Percentiles rank a stretch among this genome's conserved stretches.
These are phyloP conservation scores for Ordospora colligata DNA, from an alignment of 371 early-diverging fungal genomes.

Conservation along the genomic window DNA sequence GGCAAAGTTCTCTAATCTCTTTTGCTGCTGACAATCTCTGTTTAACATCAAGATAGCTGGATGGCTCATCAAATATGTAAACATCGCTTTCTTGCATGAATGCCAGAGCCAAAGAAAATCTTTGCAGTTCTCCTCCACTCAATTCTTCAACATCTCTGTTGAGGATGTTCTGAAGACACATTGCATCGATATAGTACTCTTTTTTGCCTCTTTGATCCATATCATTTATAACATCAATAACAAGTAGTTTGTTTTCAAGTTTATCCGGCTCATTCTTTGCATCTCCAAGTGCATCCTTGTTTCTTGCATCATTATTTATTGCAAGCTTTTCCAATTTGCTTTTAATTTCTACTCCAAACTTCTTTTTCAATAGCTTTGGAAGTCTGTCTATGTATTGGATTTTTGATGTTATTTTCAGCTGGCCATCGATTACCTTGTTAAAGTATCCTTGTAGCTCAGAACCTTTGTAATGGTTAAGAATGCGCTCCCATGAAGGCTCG, in stretches of 20 bases:
- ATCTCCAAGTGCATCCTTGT: neutral
- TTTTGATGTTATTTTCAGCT: conserved; percentile 71
- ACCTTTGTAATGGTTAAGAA: conserved; percentile 89
- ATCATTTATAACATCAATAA: conserved; percentile 67
- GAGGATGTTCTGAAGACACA: conserved; percentile 73
- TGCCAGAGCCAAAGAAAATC: conserved; percentile 85
- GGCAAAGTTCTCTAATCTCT: conserved; percentile 76
- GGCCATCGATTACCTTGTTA: conserved; percentile 74
- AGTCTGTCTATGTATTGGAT: conserved; percentile 94
- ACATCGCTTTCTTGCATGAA: conserved; percentile 79
- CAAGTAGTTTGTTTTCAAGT: conserved; percentile 58
- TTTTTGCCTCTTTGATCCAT: conserved; percentile 69
- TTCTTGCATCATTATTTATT: neutral
- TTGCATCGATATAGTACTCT: conserved; percentile 57
- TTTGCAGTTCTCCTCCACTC: conserved; percentile 97
- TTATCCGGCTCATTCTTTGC: no score
- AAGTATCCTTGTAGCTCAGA: conserved; percentile 96
- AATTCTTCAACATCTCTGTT: conserved; percentile 76
- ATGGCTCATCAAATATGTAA: conserved; percentile 99
- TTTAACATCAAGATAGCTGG: conserved; percentile 95
- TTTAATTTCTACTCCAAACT: conserved; percentile 5
- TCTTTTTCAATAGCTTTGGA: conserved; percentile 73
- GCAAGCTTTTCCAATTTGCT: neutral
- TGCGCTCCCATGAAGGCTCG: conserved; percentile 88
- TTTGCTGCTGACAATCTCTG: conserved; percentile 92